Conservation (phyloP, 495 filamentous ascomycete genomes). For the Lasiosphaeris hirsuta region DNA sequence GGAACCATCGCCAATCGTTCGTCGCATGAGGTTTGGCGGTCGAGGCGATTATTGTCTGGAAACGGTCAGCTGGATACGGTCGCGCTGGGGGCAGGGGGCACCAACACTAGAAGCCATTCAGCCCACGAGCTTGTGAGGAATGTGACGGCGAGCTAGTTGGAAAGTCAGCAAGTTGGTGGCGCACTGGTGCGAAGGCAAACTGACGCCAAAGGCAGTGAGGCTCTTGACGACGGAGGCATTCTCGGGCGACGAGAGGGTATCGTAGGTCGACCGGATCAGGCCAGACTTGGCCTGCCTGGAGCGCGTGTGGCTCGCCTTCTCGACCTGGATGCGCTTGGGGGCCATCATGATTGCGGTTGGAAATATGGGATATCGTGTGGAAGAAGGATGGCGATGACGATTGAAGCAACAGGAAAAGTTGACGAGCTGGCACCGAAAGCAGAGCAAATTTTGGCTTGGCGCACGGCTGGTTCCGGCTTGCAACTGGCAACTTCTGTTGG, state of each 20-base stretch:
- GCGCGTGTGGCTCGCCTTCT: conserved; percentile 16
- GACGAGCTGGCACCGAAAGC: not conserved
- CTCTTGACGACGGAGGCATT: conserved; percentile 73
- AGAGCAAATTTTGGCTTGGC: conserved; percentile 8
- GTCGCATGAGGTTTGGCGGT: not conserved
- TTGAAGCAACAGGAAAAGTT: not conserved
- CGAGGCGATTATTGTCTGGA: conserved; percentile 9
- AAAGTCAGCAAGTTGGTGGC: conserved; percentile 13
- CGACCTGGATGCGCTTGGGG: conserved; percentile 32
- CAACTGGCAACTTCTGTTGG: not conserved
- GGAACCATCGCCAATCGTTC: not conserved
- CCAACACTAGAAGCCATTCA: conserved; percentile 43
- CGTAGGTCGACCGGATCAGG: conserved; percentile 49
- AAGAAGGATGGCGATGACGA: not conserved
- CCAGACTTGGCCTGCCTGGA: conserved; percentile 34
- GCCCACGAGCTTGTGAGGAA: conserved; percentile 71
- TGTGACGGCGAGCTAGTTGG: conserved; percentile 60
- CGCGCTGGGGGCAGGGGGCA: not conserved
- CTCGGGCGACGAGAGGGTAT: conserved; percentile 64
- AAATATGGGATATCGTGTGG: not conserved
- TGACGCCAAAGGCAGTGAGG: conserved; percentile 68
- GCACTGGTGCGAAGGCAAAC: conserved; percentile 26
- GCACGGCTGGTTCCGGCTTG: too few species aligned
- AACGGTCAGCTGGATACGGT: not conserved
- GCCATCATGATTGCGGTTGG: conserved; percentile 32